Evolutionary conservation across 345 rosid species (phyloP), one percentile per base, ranked within the genome.

Genomic region (Eucalyptus microcorys): DNA sequence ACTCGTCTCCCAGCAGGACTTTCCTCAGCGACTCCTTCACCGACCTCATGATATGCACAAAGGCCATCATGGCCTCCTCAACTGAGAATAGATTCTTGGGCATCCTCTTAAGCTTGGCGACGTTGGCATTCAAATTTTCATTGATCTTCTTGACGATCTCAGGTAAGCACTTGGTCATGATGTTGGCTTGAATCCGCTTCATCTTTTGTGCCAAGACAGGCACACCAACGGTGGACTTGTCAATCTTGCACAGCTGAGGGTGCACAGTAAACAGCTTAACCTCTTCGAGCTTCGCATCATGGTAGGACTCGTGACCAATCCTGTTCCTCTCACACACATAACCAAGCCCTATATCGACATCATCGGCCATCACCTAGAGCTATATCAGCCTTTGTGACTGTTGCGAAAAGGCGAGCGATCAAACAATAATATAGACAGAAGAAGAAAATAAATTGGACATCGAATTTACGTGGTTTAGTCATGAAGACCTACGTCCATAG

Each of bases 301-400:
- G 87, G 22, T 91, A 92, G 8, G 91, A 86, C 76, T 93, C 90
- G 24, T 92, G 91, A 3, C 90, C 93, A 81, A 92, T 90, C 6
- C 91, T 90, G 85, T 94, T 88, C 88, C 95, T 89, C 2, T 93
- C 95, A 43, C 95, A 50, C 2, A 93, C 92, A 57, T 94, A 93
- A 22, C 96, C 95, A 0, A 94, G 89, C 5, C 94, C 93, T 4
- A 94, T 93, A 4, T 87, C 90, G 26, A 94, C 95, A 87, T 95
- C 96, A 50, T 95, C 93, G 3, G 92, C 91, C 3, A 86, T 90
- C 1, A 95, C 93, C 94, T 1, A 95, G 93, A 5, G 94, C 91
- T 89, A 79, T 94, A 13, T 94, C 95, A 0, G 92, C 93, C 40
- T 94, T 90, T 7, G 95, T 94, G 0, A 94, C 95, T 12, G 15